Percentiles rank a stretch among this genome's conserved stretches.
These are phyloP conservation scores for Gleditsia sinensis DNA, from an alignment of 306 rosid species.

Conservation along the genomic window DNA sequence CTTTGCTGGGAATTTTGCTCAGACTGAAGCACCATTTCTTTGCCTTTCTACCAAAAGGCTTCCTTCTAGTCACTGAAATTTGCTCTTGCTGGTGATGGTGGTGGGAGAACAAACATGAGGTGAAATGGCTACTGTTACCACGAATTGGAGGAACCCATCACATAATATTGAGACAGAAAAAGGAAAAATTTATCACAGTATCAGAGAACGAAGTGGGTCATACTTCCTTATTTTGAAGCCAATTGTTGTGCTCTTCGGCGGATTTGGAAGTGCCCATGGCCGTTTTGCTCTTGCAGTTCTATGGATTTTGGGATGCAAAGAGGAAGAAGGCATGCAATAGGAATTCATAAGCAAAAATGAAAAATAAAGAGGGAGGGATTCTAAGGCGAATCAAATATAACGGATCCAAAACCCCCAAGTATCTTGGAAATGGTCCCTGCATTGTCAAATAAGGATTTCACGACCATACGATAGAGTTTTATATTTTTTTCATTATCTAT, in stretches of 20 bases:
- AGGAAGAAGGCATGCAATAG: constrained; percentile 33
- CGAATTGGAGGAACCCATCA: constrained; percentile 12
- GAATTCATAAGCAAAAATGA: constrained; percentile 49
- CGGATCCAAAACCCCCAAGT: constrained; percentile 49
- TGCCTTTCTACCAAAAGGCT: constrained; percentile 29
- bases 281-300: constrained; percentile 21
- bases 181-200: too few relatives aligned
- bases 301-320: constrained; percentile 26
- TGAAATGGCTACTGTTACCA: constrained; percentile 16
- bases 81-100: constrained; percentile 32
- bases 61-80: constrained; percentile 5
- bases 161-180: neutral
- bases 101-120: constrained; percentile 26
- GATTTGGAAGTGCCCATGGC: constrained; percentile 24
- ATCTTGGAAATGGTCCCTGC: constrained; percentile 49
- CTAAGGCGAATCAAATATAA: constrained; percentile 14
- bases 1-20: constrained; percentile 24
- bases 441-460: neutral
- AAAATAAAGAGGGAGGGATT: neutral
- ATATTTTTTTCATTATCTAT: too few relatives aligned
- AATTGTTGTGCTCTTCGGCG: constrained; percentile 18
- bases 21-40: constrained; percentile 13
- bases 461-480: neutral
- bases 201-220: constrained; percentile 29
- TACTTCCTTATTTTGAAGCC: constrained; percentile 52